Evolutionary conservation across 106 monocot species (phyloP).

Genomic region (Platanthera zijinensis): DNA sequence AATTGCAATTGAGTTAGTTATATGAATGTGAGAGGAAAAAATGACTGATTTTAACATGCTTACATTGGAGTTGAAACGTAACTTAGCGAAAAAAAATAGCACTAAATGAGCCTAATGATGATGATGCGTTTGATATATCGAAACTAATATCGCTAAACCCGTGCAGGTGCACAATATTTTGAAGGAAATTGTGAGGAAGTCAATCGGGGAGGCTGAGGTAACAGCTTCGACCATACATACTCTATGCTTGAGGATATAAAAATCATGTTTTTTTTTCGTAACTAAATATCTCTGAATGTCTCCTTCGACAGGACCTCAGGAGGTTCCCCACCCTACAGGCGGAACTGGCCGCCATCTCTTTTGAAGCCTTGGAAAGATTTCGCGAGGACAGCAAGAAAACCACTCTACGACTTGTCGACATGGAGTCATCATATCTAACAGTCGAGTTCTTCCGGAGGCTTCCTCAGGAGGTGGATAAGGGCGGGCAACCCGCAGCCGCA

Average conservation of each 20-base stretch:
- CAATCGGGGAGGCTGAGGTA: slow-evolving; percentile 67
- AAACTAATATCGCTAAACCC: neutral
- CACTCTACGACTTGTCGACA: slow-evolving; percentile 71
- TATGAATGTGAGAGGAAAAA: too few relatives aligned
- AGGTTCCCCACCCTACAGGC: slow-evolving; percentile 85
- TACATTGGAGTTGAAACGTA: too few relatives aligned
- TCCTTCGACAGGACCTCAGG: slow-evolving; percentile 50
- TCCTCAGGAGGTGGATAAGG: slow-evolving; percentile 75
- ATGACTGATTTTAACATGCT: too few relatives aligned
- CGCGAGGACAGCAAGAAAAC: slow-evolving; percentile 80
- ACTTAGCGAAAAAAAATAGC: too few relatives aligned
- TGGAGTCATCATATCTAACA: slow-evolving; percentile 90
- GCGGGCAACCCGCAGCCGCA: slow-evolving; percentile 15
- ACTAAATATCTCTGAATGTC: neutral
- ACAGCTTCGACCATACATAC: neutral
- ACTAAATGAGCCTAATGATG: too few relatives aligned
- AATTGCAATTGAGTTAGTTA: too few relatives aligned
- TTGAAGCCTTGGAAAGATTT: slow-evolving; percentile 69
- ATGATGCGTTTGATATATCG: neutral
- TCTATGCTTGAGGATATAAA: neutral
- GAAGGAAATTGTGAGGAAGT: slow-evolving; percentile 60
- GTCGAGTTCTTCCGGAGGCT: slow-evolving; percentile 93
- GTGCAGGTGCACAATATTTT: slow-evolving; percentile 60
- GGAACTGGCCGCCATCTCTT: slow-evolving; percentile 68
- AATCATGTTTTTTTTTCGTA: neutral